Evolutionary conservation across 1,284 basidiomycete species (phyloP).

Genomic region (Apiotrichum domesticum): DNA sequence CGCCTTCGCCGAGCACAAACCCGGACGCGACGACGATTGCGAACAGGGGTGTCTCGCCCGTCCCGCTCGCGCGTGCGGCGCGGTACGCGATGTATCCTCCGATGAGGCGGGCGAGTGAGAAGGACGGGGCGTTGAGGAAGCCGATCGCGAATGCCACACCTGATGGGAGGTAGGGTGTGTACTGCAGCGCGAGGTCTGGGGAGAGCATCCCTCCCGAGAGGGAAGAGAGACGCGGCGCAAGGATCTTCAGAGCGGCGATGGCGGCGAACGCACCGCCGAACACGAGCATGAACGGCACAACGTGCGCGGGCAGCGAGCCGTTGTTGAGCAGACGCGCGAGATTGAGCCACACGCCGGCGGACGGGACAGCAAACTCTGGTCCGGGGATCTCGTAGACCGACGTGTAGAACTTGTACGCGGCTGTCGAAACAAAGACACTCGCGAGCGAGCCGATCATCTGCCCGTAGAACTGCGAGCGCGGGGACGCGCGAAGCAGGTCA

Average conservation of each 20-base stretch:
- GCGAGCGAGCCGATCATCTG: slow-evolving; percentile 81
- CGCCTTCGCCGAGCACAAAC: slow-evolving; percentile 87
- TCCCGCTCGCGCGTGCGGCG: slow-evolving; percentile 51
- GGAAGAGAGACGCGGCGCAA: neutral
- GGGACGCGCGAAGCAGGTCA: slow-evolving; percentile 77
- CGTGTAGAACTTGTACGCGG: slow-evolving; percentile 81
- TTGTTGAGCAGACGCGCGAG: slow-evolving; percentile 78
- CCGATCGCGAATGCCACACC: slow-evolving; percentile 74
- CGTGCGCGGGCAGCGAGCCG: slow-evolving; percentile 72
- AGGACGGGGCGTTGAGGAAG: slow-evolving; percentile 91
- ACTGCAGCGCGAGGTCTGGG: neutral
- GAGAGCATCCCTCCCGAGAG: slow-evolving; percentile 46
- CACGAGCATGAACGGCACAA: slow-evolving; percentile 69
- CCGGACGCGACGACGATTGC: slow-evolving; percentile 87
- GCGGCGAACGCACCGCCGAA: slow-evolving; percentile 67
- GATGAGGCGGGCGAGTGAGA: slow-evolving; percentile 82
- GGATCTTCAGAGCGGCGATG: slow-evolving; percentile 48
- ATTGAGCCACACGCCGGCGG: slow-evolving; percentile 73
- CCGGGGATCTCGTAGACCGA: slow-evolving; percentile 70
- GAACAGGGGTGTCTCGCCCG: slow-evolving; percentile 56
- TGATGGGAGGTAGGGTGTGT: slow-evolving; percentile 64
- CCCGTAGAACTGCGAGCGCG: slow-evolving; percentile 78
- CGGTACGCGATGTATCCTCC: slow-evolving; percentile 74
- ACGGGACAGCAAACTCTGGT: slow-evolving; percentile 87
- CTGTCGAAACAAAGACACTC: slow-evolving; percentile 80